phyloP scores from a whole-genome alignment of 1,139 yeast genomes.

The Hansenula sp. region DNA sequence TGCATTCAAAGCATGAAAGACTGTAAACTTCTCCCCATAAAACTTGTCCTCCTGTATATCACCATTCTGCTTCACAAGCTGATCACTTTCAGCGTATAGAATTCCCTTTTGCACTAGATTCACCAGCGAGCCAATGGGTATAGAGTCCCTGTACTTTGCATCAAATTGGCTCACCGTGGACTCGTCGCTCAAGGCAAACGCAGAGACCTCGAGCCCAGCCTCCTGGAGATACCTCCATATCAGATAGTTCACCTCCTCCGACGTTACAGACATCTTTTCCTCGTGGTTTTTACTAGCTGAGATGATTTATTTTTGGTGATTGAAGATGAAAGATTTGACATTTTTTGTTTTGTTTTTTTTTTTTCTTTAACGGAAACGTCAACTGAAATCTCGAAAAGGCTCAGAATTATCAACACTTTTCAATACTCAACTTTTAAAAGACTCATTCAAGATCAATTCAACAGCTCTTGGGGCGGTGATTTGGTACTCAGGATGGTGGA shows the following conservation, averaged over 20 bases:
- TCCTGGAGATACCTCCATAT: constrained; percentile 94
- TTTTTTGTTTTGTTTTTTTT: neutral
- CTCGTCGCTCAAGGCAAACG: constrained; percentile 79
- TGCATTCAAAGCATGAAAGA: constrained; percentile 34
- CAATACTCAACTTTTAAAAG: no score
- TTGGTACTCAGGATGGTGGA: constrained; percentile 28
- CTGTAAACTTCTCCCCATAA: constrained; percentile 28
- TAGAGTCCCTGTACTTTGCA: constrained; percentile 37
- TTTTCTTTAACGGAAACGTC: no score
- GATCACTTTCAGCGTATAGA: constrained; percentile 56
- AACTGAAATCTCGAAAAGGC: no score
- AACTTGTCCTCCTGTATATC: constrained; percentile 21
- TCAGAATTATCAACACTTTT: no score
- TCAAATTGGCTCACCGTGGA: constrained; percentile 61
- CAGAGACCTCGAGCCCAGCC: constrained; percentile 72
- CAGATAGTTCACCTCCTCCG: constrained; percentile 82
- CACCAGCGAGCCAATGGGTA: constrained; percentile 75
- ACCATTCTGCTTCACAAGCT: constrained; percentile 34
- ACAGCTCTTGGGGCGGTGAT: no score
- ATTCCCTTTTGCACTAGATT: constrained; percentile 83
- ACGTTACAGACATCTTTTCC: constrained; percentile 65
- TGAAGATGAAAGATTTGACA: no score
- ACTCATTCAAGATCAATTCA: no score
- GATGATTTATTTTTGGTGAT: neutral
- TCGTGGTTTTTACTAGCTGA: neutral